A percentile compares a stretch with the other conserved stretches of the same genome.
These are phyloP conservation scores for Hypholoma fasciculare DNA, from an alignment of 768 basidiomycete genomes.

Conservation along the genomic window DNA sequence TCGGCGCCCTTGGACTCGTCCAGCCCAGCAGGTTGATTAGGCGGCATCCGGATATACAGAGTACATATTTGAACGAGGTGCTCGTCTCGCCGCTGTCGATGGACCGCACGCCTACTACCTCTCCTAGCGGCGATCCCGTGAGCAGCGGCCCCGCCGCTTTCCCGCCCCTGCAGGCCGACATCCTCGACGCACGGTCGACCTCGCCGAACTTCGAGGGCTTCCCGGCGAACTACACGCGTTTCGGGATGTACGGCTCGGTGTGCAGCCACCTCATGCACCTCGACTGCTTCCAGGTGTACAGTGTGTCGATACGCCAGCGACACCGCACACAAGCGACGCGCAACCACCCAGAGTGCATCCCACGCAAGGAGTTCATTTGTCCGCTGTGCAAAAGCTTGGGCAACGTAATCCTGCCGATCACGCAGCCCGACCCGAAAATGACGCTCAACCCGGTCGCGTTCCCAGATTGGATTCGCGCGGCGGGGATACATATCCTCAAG, in stretches of 20 bases:
- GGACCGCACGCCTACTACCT: slow-evolving; percentile 44
- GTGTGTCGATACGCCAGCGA: slow-evolving; percentile 79
- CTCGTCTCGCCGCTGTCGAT: slow-evolving; percentile 62
- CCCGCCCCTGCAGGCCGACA: slow-evolving; percentile 53
- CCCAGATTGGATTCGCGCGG: slow-evolving; percentile 87
- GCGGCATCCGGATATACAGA: slow-evolving; percentile 69
- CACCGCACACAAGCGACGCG: slow-evolving; percentile 87
- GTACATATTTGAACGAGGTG: slow-evolving; percentile 70
- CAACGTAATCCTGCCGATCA: slow-evolving; percentile 89
- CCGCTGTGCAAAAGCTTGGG: slow-evolving; percentile 96
- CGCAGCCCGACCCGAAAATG: slow-evolving; percentile 44
- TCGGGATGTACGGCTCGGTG: slow-evolving; percentile 84
- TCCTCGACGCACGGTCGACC: slow-evolving; percentile 43
- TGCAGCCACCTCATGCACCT: slow-evolving; percentile 98
- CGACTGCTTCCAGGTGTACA: slow-evolving; percentile 91
- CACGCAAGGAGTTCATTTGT: slow-evolving; percentile 92
- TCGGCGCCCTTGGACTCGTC: slow-evolving; percentile 84
- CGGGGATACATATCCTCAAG: slow-evolving; percentile 87
- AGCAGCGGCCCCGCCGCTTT: slow-evolving; percentile 26
- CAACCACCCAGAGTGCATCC: slow-evolving; percentile 94
- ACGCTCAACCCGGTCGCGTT: slow-evolving; percentile 61
- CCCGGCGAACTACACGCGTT: slow-evolving; percentile 68
- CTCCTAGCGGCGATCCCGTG: slow-evolving; percentile 21
- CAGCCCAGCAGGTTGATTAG: slow-evolving; percentile 88
- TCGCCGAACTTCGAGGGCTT: slow-evolving; percentile 72